Conservation (phyloP, 2,329 filamentous ascomycete genomes). For the Thielaviopsis punctulata region DNA sequence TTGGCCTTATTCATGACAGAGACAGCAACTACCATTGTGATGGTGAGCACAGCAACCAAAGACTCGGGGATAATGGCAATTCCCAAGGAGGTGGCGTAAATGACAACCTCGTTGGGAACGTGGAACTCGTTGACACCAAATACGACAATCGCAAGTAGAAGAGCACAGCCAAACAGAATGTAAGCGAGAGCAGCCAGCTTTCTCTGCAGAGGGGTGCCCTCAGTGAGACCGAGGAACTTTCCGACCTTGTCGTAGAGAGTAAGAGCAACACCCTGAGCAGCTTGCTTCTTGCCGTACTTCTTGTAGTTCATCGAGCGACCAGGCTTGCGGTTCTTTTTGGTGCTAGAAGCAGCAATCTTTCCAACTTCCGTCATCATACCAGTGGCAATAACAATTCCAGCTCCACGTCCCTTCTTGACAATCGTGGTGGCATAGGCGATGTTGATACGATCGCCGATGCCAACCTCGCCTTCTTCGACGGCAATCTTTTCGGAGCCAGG, state of each 20-base stretch:
- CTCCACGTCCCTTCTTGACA: conserved; percentile 39
- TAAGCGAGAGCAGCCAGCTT: conserved; percentile 52
- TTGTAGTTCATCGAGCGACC: conserved; percentile 33
- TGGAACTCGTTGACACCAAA: conserved; percentile 44
- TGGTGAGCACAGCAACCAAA: conserved; percentile 35
- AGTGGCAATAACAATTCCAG: conserved; percentile 42
- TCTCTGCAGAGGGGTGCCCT: conserved; percentile 52
- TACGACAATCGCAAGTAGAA: conserved; percentile 52
- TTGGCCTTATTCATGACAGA: conserved; percentile 35
- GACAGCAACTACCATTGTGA: conserved; percentile 38
- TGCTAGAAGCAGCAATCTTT: conserved; percentile 33
- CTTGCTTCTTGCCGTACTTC: conserved; percentile 35
- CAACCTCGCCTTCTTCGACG: conserved; percentile 18
- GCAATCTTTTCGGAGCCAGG: conserved; percentile 30
- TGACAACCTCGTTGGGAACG: conserved; percentile 41
- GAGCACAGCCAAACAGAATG: conserved; percentile 46
- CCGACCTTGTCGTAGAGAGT: conserved; percentile 41
- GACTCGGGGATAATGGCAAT: conserved; percentile 35
- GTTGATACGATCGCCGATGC: conserved; percentile 35
- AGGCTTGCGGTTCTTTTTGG: conserved; percentile 37
- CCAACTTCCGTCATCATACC: conserved; percentile 43
- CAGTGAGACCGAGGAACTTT: conserved; percentile 47
- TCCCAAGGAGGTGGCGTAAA: conserved; percentile 29
- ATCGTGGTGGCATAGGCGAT: conserved; percentile 38
- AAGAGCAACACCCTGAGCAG: conserved; percentile 29